phyloP scores from a whole-genome alignment of 1,139 yeast genomes.

The Wickerhamomyces sp. region DNA sequence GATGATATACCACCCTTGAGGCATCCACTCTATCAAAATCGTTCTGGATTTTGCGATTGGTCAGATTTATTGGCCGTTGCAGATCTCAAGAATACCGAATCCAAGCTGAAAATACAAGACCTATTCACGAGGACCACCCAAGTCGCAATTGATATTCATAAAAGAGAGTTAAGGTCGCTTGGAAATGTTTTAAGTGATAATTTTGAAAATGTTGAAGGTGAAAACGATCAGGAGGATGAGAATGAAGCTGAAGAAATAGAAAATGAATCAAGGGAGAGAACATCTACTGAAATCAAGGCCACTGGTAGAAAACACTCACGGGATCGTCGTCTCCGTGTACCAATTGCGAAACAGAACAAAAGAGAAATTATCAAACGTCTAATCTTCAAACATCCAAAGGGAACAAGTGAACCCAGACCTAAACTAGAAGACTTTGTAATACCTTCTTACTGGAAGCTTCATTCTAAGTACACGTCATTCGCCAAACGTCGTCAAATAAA shows the following conservation, averaged over 20 bases:
- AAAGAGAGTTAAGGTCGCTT: not conserved
- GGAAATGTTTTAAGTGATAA: not conserved
- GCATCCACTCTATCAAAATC: not conserved
- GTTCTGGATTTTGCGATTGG: constrained; percentile 2
- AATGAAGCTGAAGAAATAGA: not conserved
- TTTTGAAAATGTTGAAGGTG: not conserved
- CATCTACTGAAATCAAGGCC: not conserved
- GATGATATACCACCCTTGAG: not conserved
- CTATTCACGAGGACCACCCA: not conserved
- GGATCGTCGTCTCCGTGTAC: too few relatives aligned
- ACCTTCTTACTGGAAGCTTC: too few relatives aligned
- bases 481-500: not conserved
- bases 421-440: not conserved
- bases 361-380: too few relatives aligned
- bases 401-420: not conserved
- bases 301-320: not conserved
- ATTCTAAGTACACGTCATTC: not conserved
- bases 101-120: not conserved
- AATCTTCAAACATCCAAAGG: not conserved
- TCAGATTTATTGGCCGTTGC: not conserved
- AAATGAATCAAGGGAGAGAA: not conserved
- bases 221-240: not conserved
- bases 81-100: not conserved
- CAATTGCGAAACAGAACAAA: too few relatives aligned
- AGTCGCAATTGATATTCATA: not conserved